Evolutionary conservation across 371 early-diverging fungal genomes (phyloP).

Genomic region (Rhizopus sp.): DNA sequence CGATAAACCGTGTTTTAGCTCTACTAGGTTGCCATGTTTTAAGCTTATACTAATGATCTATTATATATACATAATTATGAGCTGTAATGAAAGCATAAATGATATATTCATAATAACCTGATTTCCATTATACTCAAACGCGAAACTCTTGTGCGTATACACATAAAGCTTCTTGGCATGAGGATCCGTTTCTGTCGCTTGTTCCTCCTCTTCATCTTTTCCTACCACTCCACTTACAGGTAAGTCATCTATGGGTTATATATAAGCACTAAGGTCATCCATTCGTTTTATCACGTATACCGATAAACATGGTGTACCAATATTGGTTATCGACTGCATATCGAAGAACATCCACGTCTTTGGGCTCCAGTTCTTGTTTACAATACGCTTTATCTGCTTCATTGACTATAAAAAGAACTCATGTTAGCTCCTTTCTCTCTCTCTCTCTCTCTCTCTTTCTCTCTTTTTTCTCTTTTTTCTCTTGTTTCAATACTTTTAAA

Average conservation of each 20-base stretch:
- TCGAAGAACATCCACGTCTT: constrained; percentile 56
- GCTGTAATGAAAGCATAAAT: not conserved
- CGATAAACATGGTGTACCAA: constrained; percentile 76
- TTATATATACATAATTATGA: not conserved
- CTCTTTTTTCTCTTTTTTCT: not conserved
- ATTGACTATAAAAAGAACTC: constrained; percentile 18
- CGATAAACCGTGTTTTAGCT: constrained; percentile 27
- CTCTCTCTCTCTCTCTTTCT: not conserved
- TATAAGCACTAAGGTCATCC: not conserved
- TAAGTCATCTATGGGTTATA: constrained; percentile 48
- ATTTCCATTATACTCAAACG: constrained; percentile 64
- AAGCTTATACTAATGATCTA: constrained; percentile 61
- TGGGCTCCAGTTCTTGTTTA: constrained; percentile 32
- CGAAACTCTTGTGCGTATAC: constrained; percentile 66
- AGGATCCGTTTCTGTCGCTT: constrained; percentile 29
- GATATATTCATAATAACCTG: constrained; percentile 24
- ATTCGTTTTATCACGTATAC: constrained; percentile 17
- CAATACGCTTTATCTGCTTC: constrained; percentile 46
- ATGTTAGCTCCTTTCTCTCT: not conserved
- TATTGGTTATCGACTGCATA: constrained; percentile 71
- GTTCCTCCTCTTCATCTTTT: constrained; percentile 14
- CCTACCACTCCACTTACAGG: constrained; percentile 60
- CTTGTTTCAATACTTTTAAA: constrained; percentile 43
- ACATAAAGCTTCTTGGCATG: constrained; percentile 39
- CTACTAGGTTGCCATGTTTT: constrained; percentile 40